Conservation (phyloP, 2,329 filamentous ascomycete species). For the Curvularia hawaiiensis region DNA sequence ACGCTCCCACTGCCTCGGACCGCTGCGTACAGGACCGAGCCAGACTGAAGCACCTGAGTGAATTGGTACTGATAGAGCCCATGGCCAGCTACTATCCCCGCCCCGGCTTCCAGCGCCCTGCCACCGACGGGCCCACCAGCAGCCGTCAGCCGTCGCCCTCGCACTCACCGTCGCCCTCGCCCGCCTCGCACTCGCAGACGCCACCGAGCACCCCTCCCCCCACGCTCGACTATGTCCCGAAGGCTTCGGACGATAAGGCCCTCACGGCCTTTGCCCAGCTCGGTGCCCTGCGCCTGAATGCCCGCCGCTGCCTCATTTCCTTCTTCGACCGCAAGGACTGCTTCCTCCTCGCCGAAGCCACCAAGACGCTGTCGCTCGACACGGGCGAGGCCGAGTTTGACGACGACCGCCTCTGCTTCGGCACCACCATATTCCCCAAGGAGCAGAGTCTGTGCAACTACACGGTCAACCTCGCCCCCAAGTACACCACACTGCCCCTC, state of each 20-base stretch:
- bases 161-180: constrained; percentile 20
- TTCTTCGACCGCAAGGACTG: constrained; percentile 47
- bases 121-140: constrained; percentile 22
- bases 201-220: constrained; percentile 20
- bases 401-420: constrained; percentile 42
- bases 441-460: constrained; percentile 42
- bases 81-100: constrained; percentile 11
- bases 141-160: constrained; percentile 26
- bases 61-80: constrained; percentile 1
- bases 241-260: constrained; percentile 41
- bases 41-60: background rate
- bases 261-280: constrained; percentile 47
- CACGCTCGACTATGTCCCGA: constrained; percentile 12
- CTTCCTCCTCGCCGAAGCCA: constrained; percentile 46
- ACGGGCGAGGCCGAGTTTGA: constrained; percentile 33
- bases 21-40: background rate
- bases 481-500: constrained; percentile 17
- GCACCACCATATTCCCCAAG: constrained; percentile 41
- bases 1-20: background rate
- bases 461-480: constrained; percentile 39
- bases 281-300: constrained; percentile 45
- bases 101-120: constrained; percentile 40
- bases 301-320: constrained; percentile 45
- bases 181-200: constrained; percentile 19
- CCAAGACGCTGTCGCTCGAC: constrained; percentile 35